Conservation (phyloP, 2,329 filamentous ascomycete species). For the Penicillium sp. region DNA sequence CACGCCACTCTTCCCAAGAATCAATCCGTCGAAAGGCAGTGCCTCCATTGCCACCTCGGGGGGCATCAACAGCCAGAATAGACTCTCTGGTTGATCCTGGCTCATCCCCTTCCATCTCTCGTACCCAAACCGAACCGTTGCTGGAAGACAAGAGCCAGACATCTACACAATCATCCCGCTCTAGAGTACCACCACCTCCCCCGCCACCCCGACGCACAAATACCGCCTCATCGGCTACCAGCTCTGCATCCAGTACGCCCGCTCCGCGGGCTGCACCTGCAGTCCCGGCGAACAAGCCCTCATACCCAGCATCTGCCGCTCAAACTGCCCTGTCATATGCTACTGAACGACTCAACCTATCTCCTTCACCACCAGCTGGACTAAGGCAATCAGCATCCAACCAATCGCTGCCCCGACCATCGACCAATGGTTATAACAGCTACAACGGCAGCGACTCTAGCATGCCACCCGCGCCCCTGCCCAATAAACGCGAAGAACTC, state of each 20-base stretch:
- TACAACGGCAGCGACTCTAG: conserved; percentile 16
- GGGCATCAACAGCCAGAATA: conserved; percentile 21
- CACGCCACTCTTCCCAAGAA: background rate
- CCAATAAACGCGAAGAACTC: conserved; percentile 50
- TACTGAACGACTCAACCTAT: conserved; percentile 28
- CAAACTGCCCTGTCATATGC: conserved; percentile 33
- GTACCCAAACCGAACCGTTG: conserved; percentile 24
- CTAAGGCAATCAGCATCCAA: conserved; percentile 26
- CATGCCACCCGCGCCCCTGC: conserved; percentile 32
- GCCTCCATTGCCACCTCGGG: conserved; percentile 41
- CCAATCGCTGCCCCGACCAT: conserved; percentile 18
- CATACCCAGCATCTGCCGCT: conserved; percentile 28
- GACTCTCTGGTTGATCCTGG: conserved; percentile 18
- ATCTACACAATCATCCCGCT: conserved; percentile 8
- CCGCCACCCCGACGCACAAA: conserved; percentile 35
- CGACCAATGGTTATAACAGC: conserved; percentile 9
- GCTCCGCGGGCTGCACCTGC: conserved; percentile 16
- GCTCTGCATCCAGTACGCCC: conserved; percentile 14
- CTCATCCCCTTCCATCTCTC: conserved; percentile 25
- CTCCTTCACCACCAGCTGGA: conserved; percentile 17
- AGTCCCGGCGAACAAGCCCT: conserved; percentile 22
- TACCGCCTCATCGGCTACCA: conserved; percentile 25
- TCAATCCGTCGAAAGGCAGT: conserved; percentile 34
- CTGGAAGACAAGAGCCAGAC: conserved; percentile 4
- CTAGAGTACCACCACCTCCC: conserved; percentile 31